These are phyloP conservation scores for Biscogniauxia sp. DNA, from an alignment of 2,329 filamentous ascomycete species.

Conservation along the genomic window DNA sequence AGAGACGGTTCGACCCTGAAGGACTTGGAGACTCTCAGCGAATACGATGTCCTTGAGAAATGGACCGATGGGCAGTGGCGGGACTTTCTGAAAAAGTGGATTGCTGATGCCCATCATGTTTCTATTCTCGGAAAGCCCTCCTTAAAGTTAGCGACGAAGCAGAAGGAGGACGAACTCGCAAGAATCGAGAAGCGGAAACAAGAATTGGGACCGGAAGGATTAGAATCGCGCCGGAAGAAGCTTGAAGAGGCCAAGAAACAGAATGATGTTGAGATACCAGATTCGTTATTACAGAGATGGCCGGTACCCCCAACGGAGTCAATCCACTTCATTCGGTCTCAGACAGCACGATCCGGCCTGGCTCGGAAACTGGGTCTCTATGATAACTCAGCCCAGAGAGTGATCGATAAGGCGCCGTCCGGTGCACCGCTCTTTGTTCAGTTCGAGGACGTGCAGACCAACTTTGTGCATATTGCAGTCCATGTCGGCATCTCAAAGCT, in stretches of 20 bases:
- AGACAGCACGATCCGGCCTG: constrained; percentile 76
- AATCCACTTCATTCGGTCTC: constrained; percentile 91
- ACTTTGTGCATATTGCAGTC: constrained; percentile 83
- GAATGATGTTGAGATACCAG: constrained; percentile 85
- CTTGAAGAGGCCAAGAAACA: constrained; percentile 81
- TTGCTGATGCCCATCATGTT: constrained; percentile 80
- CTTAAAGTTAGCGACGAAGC: constrained; percentile 69
- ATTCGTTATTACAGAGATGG: constrained; percentile 76
- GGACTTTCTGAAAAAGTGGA: constrained; percentile 76
- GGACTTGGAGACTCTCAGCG: constrained; percentile 53
- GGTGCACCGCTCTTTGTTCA: constrained; percentile 85
- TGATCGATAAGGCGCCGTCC: constrained; percentile 67
- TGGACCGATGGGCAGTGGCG: constrained; percentile 89
- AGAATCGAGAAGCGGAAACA: constrained; percentile 77
- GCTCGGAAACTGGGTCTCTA: constrained; percentile 69
- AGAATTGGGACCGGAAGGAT: constrained; percentile 75
- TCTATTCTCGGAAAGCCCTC: constrained; percentile 89
- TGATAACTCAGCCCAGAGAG: constrained; percentile 68
- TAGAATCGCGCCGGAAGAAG: constrained; percentile 70
- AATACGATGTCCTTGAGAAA: constrained; percentile 67
- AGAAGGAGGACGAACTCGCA: constrained; percentile 77
- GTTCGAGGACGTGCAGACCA: constrained; percentile 90
- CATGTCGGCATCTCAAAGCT: constrained; percentile 76
- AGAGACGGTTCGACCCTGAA: constrained; percentile 76
- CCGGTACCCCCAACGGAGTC: constrained; percentile 81